Base-by-base conservation (phyloP, 2,329 filamentous ascomycete species). In the Cryphonectria carpinicola region DNA sequence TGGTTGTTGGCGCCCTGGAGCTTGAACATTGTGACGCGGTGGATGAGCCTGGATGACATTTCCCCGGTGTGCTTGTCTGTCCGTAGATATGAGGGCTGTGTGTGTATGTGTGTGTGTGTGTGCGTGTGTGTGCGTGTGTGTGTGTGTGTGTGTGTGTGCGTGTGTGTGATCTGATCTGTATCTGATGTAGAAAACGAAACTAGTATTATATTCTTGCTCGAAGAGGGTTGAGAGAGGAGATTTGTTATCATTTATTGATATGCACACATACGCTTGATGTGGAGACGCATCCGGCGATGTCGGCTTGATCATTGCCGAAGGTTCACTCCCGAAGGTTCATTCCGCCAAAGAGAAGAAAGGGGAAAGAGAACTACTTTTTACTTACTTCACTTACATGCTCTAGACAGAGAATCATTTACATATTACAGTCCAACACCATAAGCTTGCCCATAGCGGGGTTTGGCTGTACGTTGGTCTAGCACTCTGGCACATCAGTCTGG, bases 1-100 rank as follows among this genome's bases (percentile, higher is more conserved):
- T 83, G 83, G 73, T 83, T 80, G 61, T 81, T 84, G 70, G 78
- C 75, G 62, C 82, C 80, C 32, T 84, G 82, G 52, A 86, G 75
- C 80, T 87, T 87, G 82, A 87, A 87, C 81, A 87, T 82, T 73
- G 86, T 87, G 49, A 85, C 77, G 67, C 86, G 81, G 76, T 85
- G 81, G 71, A 87, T 79, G 64, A 80, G 81, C 73, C 78, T 77
- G 25, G 81, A 25, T 28, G 52, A 78, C 83, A 86, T 86, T 4
- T 61, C 68, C 43, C n/a, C 41, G 35, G 64, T 13, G 25, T 63
- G 64, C 25, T n/a, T 61, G 10, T 32, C 19, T 11, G 37, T 39
- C 7, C 14, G 28, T 28, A 5, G 13, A 17, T 28, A 49, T 32
- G 32, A 32, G 32, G 32, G 32, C 32, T 1, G 32, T 32, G 32